Percentiles rank a stretch among this genome's conserved stretches.
Conservation (phyloP, 2,329 filamentous ascomycete genomes). For the Herpomyces periplanetae region DNA sequence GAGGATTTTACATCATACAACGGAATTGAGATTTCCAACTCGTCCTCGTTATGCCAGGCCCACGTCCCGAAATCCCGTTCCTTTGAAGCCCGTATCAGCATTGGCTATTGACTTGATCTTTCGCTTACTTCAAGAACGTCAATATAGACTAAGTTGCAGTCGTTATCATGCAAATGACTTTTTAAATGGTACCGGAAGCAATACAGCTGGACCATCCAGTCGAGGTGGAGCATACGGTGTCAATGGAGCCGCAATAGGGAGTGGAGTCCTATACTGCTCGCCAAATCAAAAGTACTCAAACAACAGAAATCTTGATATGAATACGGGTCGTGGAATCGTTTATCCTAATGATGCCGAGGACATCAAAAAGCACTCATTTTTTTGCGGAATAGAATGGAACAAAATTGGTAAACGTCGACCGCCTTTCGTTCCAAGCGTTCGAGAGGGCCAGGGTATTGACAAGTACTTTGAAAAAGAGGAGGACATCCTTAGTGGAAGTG, state of each 20-base stretch:
- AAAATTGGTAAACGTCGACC: constrained; percentile 26
- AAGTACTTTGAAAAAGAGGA: constrained; percentile 67
- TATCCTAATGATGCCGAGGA: constrained; percentile 52
- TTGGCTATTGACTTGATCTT: constrained; percentile 39
- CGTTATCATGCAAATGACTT: constrained; percentile 28
- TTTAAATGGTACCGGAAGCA: too few relatives aligned
- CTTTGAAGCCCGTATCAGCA: constrained; percentile 15
- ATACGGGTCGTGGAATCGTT: constrained; percentile 25
- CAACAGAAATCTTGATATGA: too few relatives aligned
- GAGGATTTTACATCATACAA: constrained; percentile 19
- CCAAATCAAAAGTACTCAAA: too few relatives aligned
- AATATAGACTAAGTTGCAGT: constrained; percentile 31
- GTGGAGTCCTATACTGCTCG: too few relatives aligned
- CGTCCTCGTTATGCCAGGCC: constrained; percentile 13
- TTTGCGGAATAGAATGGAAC: constrained; percentile 37
- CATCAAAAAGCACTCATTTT: constrained; percentile 63
- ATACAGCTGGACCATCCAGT: too few relatives aligned
- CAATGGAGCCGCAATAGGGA: too few relatives aligned
- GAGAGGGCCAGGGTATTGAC: constrained; percentile 16
- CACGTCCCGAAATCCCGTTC: constrained; percentile 9
- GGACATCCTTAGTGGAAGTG: constrained; percentile 11
- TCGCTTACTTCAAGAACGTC: constrained; percentile 22
- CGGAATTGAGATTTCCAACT: constrained; percentile 23
- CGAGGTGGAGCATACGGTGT: too few relatives aligned
- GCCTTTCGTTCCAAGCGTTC: constrained; percentile 37